Evolutionary conservation across 164 flowering plant species (phyloP).

Genomic region (Magnolia officinalis): DNA sequence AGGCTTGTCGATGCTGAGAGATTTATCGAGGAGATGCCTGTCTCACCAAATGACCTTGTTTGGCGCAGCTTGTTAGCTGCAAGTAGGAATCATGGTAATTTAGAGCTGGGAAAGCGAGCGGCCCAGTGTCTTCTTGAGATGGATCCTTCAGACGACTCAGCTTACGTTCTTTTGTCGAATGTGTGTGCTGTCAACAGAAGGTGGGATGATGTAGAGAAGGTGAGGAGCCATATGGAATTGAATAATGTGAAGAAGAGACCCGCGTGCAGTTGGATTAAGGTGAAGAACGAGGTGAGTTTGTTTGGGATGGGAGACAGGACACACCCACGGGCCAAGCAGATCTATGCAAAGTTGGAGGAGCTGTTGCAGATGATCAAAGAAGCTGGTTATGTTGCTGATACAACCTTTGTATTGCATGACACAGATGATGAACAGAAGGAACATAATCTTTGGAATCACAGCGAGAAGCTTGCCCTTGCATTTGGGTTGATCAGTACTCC

Average conservation of each 20-base stretch:
- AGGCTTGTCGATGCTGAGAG: conserved; percentile 66
- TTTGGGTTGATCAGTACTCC: conserved; percentile 54
- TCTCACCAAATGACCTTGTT: conserved; percentile 56
- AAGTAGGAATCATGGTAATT: conserved; percentile 61
- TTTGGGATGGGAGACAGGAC: conserved; percentile 72
- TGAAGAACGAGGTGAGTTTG: conserved; percentile 44
- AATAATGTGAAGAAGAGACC: conserved; percentile 59
- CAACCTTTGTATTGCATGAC: conserved; percentile 73
- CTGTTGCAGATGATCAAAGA: conserved; percentile 53
- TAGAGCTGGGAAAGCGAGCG: conserved; percentile 63
- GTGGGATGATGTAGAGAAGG: conserved; percentile 65
- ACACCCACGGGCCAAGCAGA: conserved; percentile 44
- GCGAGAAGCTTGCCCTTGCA: conserved; percentile 81
- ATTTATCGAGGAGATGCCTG: conserved; percentile 58
- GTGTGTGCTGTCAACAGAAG: conserved; percentile 60
- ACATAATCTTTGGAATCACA: conserved; percentile 78
- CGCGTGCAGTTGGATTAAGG: conserved; percentile 83
- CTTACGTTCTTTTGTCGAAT: conserved; percentile 76
- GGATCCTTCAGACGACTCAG: conserved; percentile 77
- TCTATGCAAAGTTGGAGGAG: conserved; percentile 49
- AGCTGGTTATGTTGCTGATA: conserved; percentile 76
- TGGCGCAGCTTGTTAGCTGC: conserved; percentile 83
- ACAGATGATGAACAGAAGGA: conserved; percentile 86
- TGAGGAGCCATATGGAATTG: conserved; percentile 54
- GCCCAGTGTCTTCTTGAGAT: conserved; percentile 48